Percentiles rank a stretch among this genome's conserved stretches.
phyloP scores from a whole-genome alignment of 1,284 basidiomycete genomes.

The Afroboletus lepidellus region DNA sequence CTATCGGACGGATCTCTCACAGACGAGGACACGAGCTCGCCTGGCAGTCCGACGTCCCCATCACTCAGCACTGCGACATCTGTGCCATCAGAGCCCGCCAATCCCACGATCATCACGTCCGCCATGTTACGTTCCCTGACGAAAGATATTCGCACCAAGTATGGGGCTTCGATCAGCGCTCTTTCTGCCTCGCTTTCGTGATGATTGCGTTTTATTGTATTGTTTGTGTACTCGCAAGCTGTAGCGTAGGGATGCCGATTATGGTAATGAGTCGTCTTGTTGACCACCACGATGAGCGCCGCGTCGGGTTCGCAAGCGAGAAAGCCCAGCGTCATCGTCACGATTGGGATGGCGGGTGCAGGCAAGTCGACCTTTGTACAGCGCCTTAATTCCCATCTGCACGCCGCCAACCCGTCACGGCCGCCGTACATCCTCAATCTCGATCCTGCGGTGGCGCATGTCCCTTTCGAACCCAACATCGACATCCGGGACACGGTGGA shows the following conservation, averaged over 20 bases:
- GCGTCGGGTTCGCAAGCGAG: constrained; percentile 26
- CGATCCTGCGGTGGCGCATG: constrained; percentile 90
- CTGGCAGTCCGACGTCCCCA: constrained; percentile 34
- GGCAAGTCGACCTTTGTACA: constrained; percentile 98
- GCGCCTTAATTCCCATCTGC: constrained; percentile 86
- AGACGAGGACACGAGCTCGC: constrained; percentile 24
- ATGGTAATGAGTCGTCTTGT: constrained; percentile 17
- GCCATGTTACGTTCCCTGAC: constrained; percentile 71
- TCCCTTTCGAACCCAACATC: constrained; percentile 95
- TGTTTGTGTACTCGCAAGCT: constrained; percentile 4
- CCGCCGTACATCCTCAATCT: constrained; percentile 97
- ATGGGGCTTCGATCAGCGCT: constrained; percentile 23
- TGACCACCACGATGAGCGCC: too few species aligned
- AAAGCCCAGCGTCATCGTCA: constrained; percentile 80
- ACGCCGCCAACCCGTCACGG: constrained; percentile 50
- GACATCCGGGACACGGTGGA: constrained; percentile 98
- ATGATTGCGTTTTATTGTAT: constrained; percentile 3
- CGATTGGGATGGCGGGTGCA: constrained; percentile 93
- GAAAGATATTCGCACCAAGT: constrained; percentile 57
- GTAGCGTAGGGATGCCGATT: constrained; percentile 12
- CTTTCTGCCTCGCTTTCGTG: constrained; percentile 9
- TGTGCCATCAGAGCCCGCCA: constrained; percentile 30
- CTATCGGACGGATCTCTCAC: constrained; percentile 35
- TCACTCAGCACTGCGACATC: constrained; percentile 38
- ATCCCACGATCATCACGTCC: constrained; percentile 49